These are phyloP conservation scores for Medicago arabica DNA, from an alignment of 306 rosid species.

Conservation along the genomic window DNA sequence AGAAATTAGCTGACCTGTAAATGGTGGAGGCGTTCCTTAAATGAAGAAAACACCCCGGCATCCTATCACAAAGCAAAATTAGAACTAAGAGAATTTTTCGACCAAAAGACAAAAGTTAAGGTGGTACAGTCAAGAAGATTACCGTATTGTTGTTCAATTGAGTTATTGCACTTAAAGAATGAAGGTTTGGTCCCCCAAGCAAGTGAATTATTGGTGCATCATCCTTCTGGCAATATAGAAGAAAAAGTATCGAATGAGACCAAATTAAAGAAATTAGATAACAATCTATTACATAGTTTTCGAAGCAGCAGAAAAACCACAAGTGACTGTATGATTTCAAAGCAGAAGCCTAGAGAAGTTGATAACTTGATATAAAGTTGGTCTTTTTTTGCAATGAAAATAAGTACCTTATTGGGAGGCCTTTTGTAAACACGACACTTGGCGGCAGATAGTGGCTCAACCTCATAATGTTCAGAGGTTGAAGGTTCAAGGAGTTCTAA, in stretches of 20 bases:
- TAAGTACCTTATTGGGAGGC: conserved; percentile 63
- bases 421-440: conserved; percentile 68
- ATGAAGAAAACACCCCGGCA: conserved; percentile 62
- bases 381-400: not conserved
- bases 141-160: conserved; percentile 61
- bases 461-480: conserved; percentile 52
- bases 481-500: conserved; percentile 59
- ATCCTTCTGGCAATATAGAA: conserved; percentile 51
- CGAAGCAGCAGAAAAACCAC: not conserved
- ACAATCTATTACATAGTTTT: not conserved
- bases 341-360: conserved; percentile 28
- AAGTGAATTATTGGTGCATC: conserved; percentile 68
- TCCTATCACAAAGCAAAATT: conserved; percentile 58
- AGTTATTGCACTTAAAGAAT: conserved; percentile 63
- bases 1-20: conserved; percentile 62
- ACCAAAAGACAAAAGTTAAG: not conserved
- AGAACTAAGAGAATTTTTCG: conserved; percentile 16
- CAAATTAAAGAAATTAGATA: conserved; percentile 21
- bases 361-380: conserved; percentile 11
- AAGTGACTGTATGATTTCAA: not conserved
- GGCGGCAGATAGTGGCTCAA: conserved; percentile 77
- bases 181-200: conserved; percentile 72
- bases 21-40: conserved; percentile 75
- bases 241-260: conserved; percentile 32
- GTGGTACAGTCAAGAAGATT: conserved; percentile 42